Evolutionary conservation across 768 basidiomycete genomes (phyloP).

Genomic region (Boletus speciosus): DNA sequence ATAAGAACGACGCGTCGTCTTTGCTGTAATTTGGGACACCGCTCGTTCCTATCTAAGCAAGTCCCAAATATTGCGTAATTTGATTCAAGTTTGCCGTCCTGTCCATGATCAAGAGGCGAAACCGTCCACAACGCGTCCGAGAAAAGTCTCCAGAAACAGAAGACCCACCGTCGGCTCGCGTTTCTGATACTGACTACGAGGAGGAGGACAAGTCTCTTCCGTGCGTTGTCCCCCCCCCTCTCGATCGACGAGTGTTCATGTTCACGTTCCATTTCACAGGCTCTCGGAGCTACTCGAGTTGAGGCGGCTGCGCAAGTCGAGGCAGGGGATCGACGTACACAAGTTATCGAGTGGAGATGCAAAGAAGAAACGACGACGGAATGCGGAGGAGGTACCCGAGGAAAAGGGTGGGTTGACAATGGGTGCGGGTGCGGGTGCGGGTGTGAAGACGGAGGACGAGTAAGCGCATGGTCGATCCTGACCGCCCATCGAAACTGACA

Average conservation of each 20-base stretch:
- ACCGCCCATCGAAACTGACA: not conserved
- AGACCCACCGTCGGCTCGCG: not conserved
- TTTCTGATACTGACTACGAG: constrained; percentile 9
- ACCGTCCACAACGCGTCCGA: constrained; percentile 59
- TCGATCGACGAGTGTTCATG: not conserved
- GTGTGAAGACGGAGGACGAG: constrained; percentile 45
- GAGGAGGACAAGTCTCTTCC: constrained; percentile 37
- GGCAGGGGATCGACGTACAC: constrained; percentile 81
- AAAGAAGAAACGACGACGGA: constrained; percentile 64
- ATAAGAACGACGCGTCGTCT: too few relatives aligned
- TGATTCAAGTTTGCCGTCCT: not conserved
- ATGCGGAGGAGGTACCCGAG: constrained; percentile 40
- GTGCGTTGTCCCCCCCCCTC: constrained; percentile 36
- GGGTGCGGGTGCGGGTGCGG: constrained; percentile 23
- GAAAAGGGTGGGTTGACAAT: constrained; percentile 56
- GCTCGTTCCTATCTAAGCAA: too few relatives aligned
- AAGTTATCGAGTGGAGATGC: constrained; percentile 83
- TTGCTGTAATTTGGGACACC: too few relatives aligned
- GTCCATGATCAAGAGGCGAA: constrained; percentile 71
- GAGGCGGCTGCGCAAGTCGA: constrained; percentile 65
- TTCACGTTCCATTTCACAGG: constrained; percentile 33
- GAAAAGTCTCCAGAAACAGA: constrained; percentile 42
- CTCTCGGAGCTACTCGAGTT: constrained; percentile 83
- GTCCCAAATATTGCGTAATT: too few relatives aligned
- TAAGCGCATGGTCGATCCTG: constrained; percentile 29